Evolutionary conservation across 306 rosid species (phyloP).

Genomic region (Cucurbita maxima): DNA sequence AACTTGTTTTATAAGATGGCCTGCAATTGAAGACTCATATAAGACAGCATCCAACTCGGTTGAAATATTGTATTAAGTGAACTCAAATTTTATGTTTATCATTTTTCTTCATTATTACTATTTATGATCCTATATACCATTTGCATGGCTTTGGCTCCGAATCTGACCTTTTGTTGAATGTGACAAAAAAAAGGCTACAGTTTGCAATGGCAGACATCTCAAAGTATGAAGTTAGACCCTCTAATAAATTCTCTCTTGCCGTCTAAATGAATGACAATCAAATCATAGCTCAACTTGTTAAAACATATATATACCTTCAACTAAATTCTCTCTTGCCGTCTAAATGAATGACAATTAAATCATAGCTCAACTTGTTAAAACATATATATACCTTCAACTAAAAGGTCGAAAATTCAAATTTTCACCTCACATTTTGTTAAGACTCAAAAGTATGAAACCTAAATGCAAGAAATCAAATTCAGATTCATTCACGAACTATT

Average conservation of each 20-base stretch:
- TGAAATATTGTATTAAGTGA: not conserved
- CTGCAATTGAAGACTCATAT: constrained; percentile 23
- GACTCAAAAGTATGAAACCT: not conserved
- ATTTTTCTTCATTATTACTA: not conserved
- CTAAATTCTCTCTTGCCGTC: no score
- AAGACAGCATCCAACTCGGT: not conserved
- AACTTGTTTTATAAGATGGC: constrained; percentile 40
- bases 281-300: not conserved
- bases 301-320: not conserved
- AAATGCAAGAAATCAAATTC: not conserved
- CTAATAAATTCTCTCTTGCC: not conserved
- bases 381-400: not conserved
- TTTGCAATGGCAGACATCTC: not conserved
- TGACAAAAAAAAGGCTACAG: not conserved
- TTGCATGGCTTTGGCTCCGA: not conserved
- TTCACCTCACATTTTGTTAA: not conserved
- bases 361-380: not conserved
- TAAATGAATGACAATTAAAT: not conserved
- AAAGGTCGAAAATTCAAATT: not conserved
- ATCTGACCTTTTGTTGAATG: not conserved
- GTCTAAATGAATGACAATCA: not conserved
- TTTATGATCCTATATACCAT: not conserved
- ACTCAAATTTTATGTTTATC: not conserved
- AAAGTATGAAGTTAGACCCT: not conserved
- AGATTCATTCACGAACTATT: not conserved